Conservation (phyloP, 257 asterid species). For the Handroanthus guayacan region DNA sequence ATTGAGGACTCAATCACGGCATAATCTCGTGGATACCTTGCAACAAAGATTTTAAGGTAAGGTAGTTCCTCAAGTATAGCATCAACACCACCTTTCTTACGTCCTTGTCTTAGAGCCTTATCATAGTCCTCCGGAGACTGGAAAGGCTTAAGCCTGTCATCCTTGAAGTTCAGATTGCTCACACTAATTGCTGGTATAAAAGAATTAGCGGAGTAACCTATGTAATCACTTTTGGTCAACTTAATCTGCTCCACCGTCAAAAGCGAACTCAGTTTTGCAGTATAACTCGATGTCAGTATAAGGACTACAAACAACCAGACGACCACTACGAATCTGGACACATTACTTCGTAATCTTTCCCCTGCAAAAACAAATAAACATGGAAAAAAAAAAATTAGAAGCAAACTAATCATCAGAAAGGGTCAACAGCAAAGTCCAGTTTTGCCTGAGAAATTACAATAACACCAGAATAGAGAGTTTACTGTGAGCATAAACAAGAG, state of each 20-base stretch:
- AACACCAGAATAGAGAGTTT: conserved; percentile 28
- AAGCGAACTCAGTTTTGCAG: conserved; percentile 56
- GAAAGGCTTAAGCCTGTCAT: conserved; percentile 26
- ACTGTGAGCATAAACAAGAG: conserved; percentile 56
- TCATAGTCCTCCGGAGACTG: conserved; percentile 10
- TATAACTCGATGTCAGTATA: conserved; percentile 55
- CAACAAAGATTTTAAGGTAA: conserved; percentile 44
- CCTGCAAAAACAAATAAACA: conserved; percentile 43
- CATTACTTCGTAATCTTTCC: conserved; percentile 46
- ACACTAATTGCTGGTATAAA: neutral
- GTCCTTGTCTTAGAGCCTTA: conserved; percentile 46
- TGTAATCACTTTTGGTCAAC: conserved; percentile 30
- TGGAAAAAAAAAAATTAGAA: neutral
- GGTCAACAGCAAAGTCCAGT: neutral
- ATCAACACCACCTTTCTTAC: conserved; percentile 47
- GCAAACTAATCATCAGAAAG: neutral
- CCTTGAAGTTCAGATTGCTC: conserved; percentile 36
- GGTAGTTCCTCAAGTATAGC: conserved; percentile 58
- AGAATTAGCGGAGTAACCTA: conserved; percentile 44
- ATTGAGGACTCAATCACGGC: conserved; percentile 37
- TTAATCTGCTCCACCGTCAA: conserved; percentile 50
- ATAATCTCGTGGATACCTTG: conserved; percentile 35
- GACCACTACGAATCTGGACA: conserved; percentile 52
- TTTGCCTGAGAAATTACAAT: neutral
- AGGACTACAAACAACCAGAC: conserved; percentile 57